A percentile compares a stretch with the other conserved stretches of the same genome.
Conservation (phyloP, 768 basidiomycete genomes). For the Dentipellis sp. region DNA sequence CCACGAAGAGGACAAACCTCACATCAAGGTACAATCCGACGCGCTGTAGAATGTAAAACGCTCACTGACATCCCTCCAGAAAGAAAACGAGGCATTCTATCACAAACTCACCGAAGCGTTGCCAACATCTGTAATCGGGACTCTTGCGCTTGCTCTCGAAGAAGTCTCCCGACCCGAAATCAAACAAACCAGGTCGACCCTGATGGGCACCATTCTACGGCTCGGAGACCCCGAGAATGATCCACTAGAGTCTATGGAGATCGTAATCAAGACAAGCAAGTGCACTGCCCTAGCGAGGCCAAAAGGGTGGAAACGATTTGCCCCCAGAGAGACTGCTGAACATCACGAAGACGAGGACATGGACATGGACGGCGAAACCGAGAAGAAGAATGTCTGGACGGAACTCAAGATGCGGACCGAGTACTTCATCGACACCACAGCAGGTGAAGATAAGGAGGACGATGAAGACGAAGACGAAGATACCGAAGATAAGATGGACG, state of each 20-base stretch:
- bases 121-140: conserved; percentile 47
- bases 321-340: conserved; percentile 24
- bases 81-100: conserved; percentile 71
- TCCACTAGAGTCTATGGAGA: conserved; percentile 64
- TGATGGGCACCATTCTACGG: conserved; percentile 56
- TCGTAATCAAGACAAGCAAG: conserved; percentile 71
- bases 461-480: conserved; percentile 16
- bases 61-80: conserved; percentile 28
- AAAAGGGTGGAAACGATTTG: conserved; percentile 75
- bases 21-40: conserved; percentile 51
- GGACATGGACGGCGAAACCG: conserved; percentile 7
- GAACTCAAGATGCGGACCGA: conserved; percentile 38
- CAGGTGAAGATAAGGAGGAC: conserved; percentile 8
- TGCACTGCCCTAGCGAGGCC: conserved; percentile 64
- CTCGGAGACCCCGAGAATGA: conserved; percentile 67
- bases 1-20: conserved; percentile 57
- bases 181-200: conserved; percentile 57
- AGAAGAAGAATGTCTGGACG: conserved; percentile 23
- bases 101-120: conserved; percentile 32
- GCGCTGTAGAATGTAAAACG: not conserved
- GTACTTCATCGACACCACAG: conserved; percentile 39
- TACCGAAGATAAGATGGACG: conserved; percentile 27
- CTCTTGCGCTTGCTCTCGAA: conserved; percentile 54
- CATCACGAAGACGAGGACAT: conserved; percentile 22
- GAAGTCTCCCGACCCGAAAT: conserved; percentile 54